phyloP scores from a whole-genome alignment of 805 yeast species.

The Alloascoidea africana region DNA sequence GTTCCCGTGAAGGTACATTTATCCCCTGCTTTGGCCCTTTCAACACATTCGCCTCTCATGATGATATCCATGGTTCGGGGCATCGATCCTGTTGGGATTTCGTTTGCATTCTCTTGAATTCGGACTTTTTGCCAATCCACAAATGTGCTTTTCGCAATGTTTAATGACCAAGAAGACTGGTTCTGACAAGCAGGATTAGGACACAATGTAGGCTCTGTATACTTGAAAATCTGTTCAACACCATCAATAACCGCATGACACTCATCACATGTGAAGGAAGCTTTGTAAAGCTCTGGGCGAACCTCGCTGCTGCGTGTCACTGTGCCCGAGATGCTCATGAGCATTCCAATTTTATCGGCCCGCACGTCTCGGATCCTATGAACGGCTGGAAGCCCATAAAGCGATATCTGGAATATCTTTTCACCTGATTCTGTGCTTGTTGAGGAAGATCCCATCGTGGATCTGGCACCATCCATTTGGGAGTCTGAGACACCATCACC shows the following conservation, averaged over 20 bases:
- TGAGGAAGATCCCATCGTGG: conserved; percentile 8
- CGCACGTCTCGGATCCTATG: conserved; percentile 81
- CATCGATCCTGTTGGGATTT: conserved; percentile 97
- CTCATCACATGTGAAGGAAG: conserved; percentile 76
- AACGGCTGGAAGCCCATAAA: conserved; percentile 70
- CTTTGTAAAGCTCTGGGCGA: conserved; percentile 82
- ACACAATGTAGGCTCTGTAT: conserved; percentile 90
- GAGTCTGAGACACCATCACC: conserved; percentile 19
- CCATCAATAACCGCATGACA: conserved; percentile 79
- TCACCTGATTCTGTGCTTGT: conserved; percentile 33
- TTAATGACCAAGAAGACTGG: conserved; percentile 72
- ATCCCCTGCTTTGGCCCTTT: conserved; percentile 95
- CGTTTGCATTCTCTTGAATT: conserved; percentile 91
- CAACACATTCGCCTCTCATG: conserved; percentile 86
- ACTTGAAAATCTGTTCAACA: conserved; percentile 84
- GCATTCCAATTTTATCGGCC: conserved; percentile 76
- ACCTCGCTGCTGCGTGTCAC: conserved; percentile 95
- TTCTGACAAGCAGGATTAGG: conserved; percentile 80
- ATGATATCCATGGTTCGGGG: conserved; percentile 92
- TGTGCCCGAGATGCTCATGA: conserved; percentile 81
- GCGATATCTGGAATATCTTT: conserved; percentile 76
- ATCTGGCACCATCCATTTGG: conserved; percentile 3
- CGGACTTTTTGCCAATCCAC: conserved; percentile 95
- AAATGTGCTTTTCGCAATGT: conserved; percentile 72
- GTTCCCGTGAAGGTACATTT: conserved; percentile 89